Evolutionary conservation across 768 basidiomycete genomes (phyloP).

Genomic region (Serendipita vermifera): DNA sequence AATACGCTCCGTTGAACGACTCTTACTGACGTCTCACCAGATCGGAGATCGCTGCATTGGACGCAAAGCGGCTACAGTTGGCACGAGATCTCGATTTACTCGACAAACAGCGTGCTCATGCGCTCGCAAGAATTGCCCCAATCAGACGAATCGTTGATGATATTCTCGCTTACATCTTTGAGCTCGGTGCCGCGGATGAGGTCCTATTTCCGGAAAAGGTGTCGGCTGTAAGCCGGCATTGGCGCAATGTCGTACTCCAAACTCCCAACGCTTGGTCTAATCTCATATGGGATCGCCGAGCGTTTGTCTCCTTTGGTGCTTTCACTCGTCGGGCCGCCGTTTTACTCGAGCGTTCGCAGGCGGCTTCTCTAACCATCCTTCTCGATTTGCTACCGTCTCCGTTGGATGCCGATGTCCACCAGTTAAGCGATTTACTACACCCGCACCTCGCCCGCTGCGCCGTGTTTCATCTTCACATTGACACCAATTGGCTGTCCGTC

Average conservation of each 20-base stretch:
- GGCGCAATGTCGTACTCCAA: conserved; percentile 3
- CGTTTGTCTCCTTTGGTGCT: neutral
- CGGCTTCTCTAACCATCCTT: neutral
- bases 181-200: conserved; percentile 3
- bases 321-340: conserved; percentile 6
- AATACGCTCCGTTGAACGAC: no score
- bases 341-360: neutral
- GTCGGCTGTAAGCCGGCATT: neutral
- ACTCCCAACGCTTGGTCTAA: neutral
- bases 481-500: neutral
- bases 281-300: neutral
- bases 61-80: neutral
- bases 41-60: no score
- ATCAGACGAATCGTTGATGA: conserved; percentile 6
- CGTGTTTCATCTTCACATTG: neutral
- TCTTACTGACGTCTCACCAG: no score
- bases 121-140: neutral
- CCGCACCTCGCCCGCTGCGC: neutral
- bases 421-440: neutral
- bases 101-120: conserved; percentile 5
- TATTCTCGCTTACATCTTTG: conserved; percentile 1
- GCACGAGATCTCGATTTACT: neutral
- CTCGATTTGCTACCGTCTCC: neutral
- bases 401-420: neutral
- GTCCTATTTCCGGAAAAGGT: conserved; percentile 4